Evolutionary conservation across 2,329 filamentous ascomycete genomes (phyloP).

Genomic region (Monosporascus sp.): DNA sequence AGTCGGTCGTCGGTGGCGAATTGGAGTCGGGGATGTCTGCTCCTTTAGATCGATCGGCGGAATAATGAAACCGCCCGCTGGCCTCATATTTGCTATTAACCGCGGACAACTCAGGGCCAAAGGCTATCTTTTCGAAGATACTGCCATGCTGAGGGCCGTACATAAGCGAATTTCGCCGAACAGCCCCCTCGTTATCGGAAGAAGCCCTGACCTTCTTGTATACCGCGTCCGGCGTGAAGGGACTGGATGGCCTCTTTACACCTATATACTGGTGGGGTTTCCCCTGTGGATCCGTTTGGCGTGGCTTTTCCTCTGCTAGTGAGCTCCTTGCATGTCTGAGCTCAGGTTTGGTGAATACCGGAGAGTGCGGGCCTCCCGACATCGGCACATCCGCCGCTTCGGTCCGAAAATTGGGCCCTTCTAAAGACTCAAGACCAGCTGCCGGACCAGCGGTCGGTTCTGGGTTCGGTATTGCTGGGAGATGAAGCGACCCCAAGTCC

Average conservation of each 20-base stretch:
- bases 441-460: constrained; percentile 13
- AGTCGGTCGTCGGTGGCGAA: constrained; percentile 40
- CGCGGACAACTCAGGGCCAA: constrained; percentile 46
- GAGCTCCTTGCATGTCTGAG: constrained; percentile 53
- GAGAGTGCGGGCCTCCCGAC: constrained; percentile 10
- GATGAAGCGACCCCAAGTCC: constrained; percentile 30
- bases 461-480: constrained; percentile 22
- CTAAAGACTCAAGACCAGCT: constrained; percentile 7
- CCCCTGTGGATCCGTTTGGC: constrained; percentile 22
- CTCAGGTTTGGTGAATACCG: constrained; percentile 54
- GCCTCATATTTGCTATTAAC: constrained; percentile 56
- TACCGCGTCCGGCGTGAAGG: constrained; percentile 52
- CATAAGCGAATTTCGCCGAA: constrained; percentile 17
- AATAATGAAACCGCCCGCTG: constrained; percentile 48
- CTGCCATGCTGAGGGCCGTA: constrained; percentile 33
- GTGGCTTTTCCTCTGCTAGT: constrained; percentile 35
- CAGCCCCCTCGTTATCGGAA: constrained; percentile 24
- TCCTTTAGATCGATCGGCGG: constrained; percentile 26
- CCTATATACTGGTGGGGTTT: constrained; percentile 22
- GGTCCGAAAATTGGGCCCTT: constrained; percentile 12
- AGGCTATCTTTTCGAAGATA: constrained; percentile 49
- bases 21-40: constrained; percentile 25
- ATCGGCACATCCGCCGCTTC: constrained; percentile 11
- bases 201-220: constrained; percentile 53
- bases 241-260: constrained; percentile 48